Evolutionary conservation across 306 rosid genomes (phyloP).

Genomic region (Myrica gale): DNA sequence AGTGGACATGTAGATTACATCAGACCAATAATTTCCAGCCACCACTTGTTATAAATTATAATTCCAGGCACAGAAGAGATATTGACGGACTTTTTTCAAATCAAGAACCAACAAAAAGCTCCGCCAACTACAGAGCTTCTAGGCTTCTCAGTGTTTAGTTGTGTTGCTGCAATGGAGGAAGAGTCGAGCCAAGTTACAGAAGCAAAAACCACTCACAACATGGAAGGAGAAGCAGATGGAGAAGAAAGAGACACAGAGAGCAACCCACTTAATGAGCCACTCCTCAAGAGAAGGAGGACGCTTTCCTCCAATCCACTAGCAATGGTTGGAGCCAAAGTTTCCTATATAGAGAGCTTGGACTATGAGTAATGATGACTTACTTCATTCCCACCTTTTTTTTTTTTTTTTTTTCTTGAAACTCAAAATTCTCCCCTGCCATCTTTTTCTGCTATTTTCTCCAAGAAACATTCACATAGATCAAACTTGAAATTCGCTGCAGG

Average conservation of each 20-base stretch:
- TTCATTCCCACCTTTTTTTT: not conserved
- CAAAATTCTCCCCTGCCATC: not conserved
- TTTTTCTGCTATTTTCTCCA: not conserved
- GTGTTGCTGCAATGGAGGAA: constrained; percentile 48
- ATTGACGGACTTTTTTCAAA: constrained; percentile 11
- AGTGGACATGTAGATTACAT: not conserved
- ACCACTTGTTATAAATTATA: not conserved
- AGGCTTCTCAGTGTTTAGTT: not conserved
- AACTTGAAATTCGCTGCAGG: constrained; percentile 42
- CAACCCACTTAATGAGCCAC: constrained; percentile 50
- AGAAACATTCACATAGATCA: constrained; percentile 1
- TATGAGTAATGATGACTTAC: constrained; percentile 55
- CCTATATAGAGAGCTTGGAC: constrained; percentile 80
- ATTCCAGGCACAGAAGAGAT: not conserved
- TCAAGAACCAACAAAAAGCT: not conserved
- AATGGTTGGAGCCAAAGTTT: constrained; percentile 72
- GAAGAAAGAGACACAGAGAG: constrained; percentile 70
- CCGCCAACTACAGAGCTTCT: constrained; percentile 10
- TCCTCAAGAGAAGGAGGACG: constrained; percentile 64
- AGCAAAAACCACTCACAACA: constrained; percentile 22
- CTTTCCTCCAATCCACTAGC: constrained; percentile 76
- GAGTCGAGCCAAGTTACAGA: constrained; percentile 28
- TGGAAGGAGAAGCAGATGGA: constrained; percentile 42
- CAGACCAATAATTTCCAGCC: not conserved
- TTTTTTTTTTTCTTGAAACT: not conserved